These are phyloP conservation scores for Geotrichum ghanense DNA, from an alignment of 805 yeast genomes.

Conservation along the genomic window DNA sequence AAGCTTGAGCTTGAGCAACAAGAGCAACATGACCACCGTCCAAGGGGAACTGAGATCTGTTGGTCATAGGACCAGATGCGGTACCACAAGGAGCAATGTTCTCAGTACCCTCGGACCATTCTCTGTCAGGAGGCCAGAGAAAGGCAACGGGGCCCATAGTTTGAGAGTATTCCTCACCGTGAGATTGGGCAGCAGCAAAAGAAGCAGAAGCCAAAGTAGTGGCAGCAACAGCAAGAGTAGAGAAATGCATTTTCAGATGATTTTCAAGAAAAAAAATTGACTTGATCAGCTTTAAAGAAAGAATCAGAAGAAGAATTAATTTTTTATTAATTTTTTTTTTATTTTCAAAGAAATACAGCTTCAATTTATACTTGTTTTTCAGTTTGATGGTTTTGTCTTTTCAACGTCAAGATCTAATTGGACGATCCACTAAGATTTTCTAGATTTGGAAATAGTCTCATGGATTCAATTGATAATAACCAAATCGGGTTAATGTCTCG, in stretches of 20 bases:
- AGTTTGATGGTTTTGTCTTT: too few relatives aligned
- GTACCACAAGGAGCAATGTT: conserved; percentile 38
- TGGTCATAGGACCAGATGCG: conserved; percentile 21
- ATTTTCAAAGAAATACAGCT: too few relatives aligned
- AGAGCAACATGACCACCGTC: conserved; percentile 37
- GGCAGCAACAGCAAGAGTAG: conserved; percentile 7
- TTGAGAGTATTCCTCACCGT: conserved; percentile 28
- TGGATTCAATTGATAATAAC: conserved; percentile 1
- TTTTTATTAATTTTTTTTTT: too few relatives aligned
- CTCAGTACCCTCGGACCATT: conserved; percentile 36
- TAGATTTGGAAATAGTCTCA: not conserved
- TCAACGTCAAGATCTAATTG: not conserved
- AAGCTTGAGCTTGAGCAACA: conserved; percentile 32
- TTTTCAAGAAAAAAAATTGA: not conserved
- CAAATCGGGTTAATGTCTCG: not conserved
- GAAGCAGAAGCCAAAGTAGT: conserved; percentile 6
- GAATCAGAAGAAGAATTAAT: too few relatives aligned
- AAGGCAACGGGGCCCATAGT: conserved; percentile 32
- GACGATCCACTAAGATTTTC: not conserved
- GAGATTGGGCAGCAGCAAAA: conserved; percentile 15
- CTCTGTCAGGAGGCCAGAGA: conserved; percentile 34
- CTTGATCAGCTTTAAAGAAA: too few relatives aligned
- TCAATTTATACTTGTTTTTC: too few relatives aligned
- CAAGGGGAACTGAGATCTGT: conserved; percentile 36
- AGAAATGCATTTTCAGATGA: not conserved